Conservation (phyloP, 352 stramenopile genomes). For the Phytopythium litorale region DNA sequence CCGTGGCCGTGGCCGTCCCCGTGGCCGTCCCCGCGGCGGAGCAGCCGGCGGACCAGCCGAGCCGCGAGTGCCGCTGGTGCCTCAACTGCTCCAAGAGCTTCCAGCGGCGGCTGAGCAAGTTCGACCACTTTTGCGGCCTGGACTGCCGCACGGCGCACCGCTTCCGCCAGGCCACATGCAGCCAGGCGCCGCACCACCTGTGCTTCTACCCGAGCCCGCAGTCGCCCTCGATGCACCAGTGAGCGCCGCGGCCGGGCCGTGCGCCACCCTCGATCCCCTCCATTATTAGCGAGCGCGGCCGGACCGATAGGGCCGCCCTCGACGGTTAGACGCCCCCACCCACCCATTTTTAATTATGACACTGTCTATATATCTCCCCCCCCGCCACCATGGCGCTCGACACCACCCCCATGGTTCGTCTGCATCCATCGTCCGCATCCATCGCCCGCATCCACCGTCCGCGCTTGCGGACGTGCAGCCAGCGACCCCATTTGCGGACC, state of each 20-base stretch:
- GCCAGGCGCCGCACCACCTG: slow-evolving; percentile 21
- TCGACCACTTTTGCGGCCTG: slow-evolving; percentile 63
- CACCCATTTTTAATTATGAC: background rate
- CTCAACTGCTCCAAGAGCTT: slow-evolving; percentile 79
- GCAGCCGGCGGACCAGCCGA: slow-evolving; percentile 24
- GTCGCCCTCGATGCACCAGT: slow-evolving; percentile 13
- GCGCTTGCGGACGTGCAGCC: too few species aligned
- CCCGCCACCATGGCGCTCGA: too few species aligned
- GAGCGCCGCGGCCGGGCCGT: too few species aligned
- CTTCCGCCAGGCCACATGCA: slow-evolving; percentile 36
- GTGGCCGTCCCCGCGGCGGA: background rate
- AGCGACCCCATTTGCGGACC: too few species aligned
- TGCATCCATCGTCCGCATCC: background rate
- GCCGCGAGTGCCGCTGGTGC: slow-evolving; percentile 71
- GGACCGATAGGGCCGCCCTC: background rate
- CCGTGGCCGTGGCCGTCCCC: background rate
- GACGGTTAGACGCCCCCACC: background rate
- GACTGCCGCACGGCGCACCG: slow-evolving; percentile 22
- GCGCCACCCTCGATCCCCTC: too few species aligned
- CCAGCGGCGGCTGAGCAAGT: slow-evolving; percentile 60
- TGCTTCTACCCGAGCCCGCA: slow-evolving; percentile 11
- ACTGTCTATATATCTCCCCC: background rate
- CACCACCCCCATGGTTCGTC: background rate
- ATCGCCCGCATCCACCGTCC: too few species aligned
- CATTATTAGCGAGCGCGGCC: slow-evolving; percentile 3